phyloP scores from a whole-genome alignment of 2,329 filamentous ascomycete species.

The Fusarium humuli region DNA sequence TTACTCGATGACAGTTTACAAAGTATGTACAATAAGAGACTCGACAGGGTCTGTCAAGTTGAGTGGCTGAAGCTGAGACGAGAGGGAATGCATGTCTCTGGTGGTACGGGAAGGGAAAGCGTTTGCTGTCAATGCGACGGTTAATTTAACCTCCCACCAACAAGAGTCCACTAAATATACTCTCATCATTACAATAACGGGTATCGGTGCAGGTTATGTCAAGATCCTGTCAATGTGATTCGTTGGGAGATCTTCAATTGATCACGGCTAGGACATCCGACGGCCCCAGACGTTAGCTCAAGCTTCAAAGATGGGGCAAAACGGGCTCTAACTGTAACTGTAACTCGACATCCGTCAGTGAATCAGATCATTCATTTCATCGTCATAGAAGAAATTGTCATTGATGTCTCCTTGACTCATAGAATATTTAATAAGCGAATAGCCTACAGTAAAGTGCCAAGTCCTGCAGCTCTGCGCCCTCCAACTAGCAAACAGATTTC shows the following conservation, averaged over 20 bases:
- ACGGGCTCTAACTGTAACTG: background rate
- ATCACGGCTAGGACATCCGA: conserved; percentile 20
- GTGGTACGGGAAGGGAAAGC: background rate
- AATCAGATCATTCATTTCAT: conserved; percentile 1
- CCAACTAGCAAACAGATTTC: background rate
- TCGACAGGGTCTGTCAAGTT: background rate
- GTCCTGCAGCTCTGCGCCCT: conserved; percentile 7
- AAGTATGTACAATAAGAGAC: accelerated
- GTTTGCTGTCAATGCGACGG: background rate
- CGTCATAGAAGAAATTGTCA: conserved; percentile 1
- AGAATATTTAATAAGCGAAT: background rate
- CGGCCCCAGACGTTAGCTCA: conserved; percentile 1
- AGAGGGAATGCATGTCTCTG: too few relatives aligned
- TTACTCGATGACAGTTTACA: background rate
- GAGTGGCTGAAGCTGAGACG: background rate
- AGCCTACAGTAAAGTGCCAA: conserved; percentile 10
- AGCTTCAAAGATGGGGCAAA: background rate
- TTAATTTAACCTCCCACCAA: background rate
- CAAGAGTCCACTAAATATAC: background rate
- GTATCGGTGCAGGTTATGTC: background rate
- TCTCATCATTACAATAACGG: background rate
- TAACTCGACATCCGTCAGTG: background rate
- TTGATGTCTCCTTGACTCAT: conserved; percentile 6
- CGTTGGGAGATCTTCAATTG: background rate
- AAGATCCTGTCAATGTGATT: background rate